A percentile compares a stretch with the other conserved stretches of the same genome.
phyloP scores from a whole-genome alignment of 2,329 filamentous ascomycete species.

The Scopulariopsis brevicaulis region DNA sequence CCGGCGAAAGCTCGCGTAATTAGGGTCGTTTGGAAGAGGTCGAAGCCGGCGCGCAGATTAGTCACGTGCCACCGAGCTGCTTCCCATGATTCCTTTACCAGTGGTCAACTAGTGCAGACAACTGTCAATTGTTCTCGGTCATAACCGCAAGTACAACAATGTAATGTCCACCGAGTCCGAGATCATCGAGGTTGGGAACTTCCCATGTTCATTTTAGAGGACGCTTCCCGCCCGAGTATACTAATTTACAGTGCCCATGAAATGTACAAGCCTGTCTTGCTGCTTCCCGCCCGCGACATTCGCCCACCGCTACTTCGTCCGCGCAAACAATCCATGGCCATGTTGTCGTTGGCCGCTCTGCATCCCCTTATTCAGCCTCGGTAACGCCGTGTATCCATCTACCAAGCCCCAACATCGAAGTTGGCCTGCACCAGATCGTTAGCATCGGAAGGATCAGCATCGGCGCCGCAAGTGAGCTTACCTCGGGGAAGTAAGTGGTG shows the following conservation, averaged over 20 bases:
- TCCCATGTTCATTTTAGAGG: neutral
- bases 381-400: slow-evolving; percentile 15
- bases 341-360: neutral
- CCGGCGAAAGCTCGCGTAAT: slow-evolving; percentile 31
- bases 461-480: slow-evolving; percentile 23
- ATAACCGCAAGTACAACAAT: neutral
- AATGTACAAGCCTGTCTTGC: neutral
- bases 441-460: neutral
- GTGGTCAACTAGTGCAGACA: neutral
- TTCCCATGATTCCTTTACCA: neutral
- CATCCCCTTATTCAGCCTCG: neutral
- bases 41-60: neutral
- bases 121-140: too few species aligned
- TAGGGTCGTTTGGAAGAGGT: slow-evolving; percentile 20
- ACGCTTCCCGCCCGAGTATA: neutral
- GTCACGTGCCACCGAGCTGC: neutral
- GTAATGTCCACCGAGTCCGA: neutral
- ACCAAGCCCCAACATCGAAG: slow-evolving; percentile 88
- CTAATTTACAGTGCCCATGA: slow-evolving; percentile 1
- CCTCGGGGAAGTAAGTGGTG: slow-evolving; percentile 92
- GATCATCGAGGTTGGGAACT: neutral
- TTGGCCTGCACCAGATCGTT: slow-evolving; percentile 56
- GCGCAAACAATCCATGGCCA: neutral
- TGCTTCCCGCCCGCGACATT: neutral
- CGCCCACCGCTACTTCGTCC: neutral